Evolutionary conservation across 2,329 filamentous ascomycete genomes (phyloP), one percentile per base, ranked within the genome.

Genomic region (Apiospora hydei): DNA sequence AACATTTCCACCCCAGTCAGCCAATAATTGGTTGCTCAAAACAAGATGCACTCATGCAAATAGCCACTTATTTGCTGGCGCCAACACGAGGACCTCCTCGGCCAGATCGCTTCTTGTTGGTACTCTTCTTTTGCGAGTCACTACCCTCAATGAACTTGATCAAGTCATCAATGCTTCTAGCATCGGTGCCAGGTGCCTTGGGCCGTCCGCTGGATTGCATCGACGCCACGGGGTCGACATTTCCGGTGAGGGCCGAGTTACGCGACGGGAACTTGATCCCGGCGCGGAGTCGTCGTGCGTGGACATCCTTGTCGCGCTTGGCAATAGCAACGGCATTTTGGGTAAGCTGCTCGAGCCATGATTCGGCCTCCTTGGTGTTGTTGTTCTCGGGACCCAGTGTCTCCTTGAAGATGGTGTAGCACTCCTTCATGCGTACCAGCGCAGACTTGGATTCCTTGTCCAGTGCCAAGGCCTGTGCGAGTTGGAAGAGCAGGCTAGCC

Each of bases 361-460:
- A 94, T 85, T 98, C 95, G 2, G 96, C 96, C 82, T 99, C 96
- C 86, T 98, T 98, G 74, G 96, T 99, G 86, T 99, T 98, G 83
- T 95, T 94, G 83, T 98, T 95, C 51, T 97, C 92, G 1, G 95
- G 86, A 41, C 96, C 96, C 6, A 99, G 91, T 79, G 96, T 91
- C 72, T 87, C 86, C 75, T 95, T 90, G 91, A 99, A 99, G 81
- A 98, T 97, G 84, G 93, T 98, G 86, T 95, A 98, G 66, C 95
- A 96, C 82, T 98, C 95, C 73, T 95, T 93, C 96, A 99, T 99
- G 81, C 93, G 92, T 80, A 90, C 91, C 71, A 99, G 95, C 18
- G 96, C 95, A 67, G 88, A 92, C 86, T 98, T 98, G 77, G 95
- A 93, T 82, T 99, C 95, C 77, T 96, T 93, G 82, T 99, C 96